phyloP scores from a whole-genome alignment of 169 alveolate species.

The Babesia caballi region DNA sequence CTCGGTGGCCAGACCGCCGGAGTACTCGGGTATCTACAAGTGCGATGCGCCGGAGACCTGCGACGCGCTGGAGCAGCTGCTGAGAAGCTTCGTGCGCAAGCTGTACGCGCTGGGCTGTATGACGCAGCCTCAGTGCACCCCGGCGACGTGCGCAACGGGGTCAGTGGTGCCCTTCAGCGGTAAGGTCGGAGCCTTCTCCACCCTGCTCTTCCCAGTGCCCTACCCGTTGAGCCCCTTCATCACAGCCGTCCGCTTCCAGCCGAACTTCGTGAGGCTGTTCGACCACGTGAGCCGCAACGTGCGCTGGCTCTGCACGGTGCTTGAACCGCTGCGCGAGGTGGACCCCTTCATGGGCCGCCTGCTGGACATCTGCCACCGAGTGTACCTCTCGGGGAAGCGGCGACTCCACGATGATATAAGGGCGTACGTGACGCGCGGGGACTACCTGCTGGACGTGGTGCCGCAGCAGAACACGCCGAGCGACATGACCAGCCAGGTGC shows the following conservation, averaged over 20 bases:
- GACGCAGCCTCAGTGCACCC: background rate
- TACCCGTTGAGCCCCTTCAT: constrained; percentile 21
- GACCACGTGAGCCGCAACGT: constrained; percentile 38
- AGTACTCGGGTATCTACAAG: background rate
- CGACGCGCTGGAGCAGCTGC: constrained; percentile 7
- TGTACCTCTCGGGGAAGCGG: constrained; percentile 52
- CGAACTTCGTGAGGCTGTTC: constrained; percentile 16
- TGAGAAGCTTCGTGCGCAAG: constrained; percentile 21
- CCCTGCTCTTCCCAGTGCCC: constrained; percentile 48
- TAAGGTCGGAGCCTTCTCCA: background rate
- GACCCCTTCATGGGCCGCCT: constrained; percentile 41
- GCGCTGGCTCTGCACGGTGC: constrained; percentile 6
- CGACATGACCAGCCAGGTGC: background rate
- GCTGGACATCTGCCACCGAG: constrained; percentile 37
- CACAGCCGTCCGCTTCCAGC: background rate
- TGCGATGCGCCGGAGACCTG: background rate
- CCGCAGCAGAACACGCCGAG: background rate
- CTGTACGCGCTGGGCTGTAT: background rate
- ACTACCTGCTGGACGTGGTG: constrained; percentile 36
- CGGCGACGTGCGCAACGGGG: background rate
- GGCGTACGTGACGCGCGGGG: constrained; percentile 37
- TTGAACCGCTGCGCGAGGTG: constrained; percentile 11
- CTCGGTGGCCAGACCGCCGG: background rate
- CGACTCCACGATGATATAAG: constrained; percentile 29
- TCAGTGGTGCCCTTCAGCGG: constrained; percentile 29